Conservation (phyloP, 331 rosid genomes). For the Telfairia occidentalis region DNA sequence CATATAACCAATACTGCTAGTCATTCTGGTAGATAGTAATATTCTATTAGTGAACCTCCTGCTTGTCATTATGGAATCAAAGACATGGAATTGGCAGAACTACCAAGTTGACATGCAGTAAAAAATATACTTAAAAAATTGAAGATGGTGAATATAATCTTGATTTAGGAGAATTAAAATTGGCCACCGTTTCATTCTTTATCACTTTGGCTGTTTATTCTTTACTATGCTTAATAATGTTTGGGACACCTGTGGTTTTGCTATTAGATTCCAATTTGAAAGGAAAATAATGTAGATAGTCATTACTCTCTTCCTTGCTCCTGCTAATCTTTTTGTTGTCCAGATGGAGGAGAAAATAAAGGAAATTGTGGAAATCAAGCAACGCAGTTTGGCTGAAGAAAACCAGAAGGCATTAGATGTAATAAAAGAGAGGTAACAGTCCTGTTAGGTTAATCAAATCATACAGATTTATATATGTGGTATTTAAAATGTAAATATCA, state of each 20-base stretch:
- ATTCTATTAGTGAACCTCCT: not conserved
- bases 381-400: constrained; percentile 91
- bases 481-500: not conserved
- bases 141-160: not conserved
- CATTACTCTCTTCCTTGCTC: not conserved
- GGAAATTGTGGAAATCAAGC: constrained; percentile 95
- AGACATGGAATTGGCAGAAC: not conserved
- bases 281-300: not conserved
- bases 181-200: not conserved
- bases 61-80: not conserved
- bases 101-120: not conserved
- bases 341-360: constrained; percentile 96
- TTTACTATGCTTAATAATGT: not conserved
- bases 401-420: constrained; percentile 84
- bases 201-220: not conserved
- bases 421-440: constrained; percentile 66
- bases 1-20: not conserved
- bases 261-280: not conserved
- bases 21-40: not conserved
- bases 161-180: not conserved
- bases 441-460: not conserved
- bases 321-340: constrained; percentile 16
- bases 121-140: not conserved
- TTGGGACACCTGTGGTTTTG: not conserved
- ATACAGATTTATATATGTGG: not conserved